Evolutionary conservation across 2,329 filamentous ascomycete species (phyloP), one percentile per base, ranked within the genome.

Genomic region (Colletotrichum sp.): DNA sequence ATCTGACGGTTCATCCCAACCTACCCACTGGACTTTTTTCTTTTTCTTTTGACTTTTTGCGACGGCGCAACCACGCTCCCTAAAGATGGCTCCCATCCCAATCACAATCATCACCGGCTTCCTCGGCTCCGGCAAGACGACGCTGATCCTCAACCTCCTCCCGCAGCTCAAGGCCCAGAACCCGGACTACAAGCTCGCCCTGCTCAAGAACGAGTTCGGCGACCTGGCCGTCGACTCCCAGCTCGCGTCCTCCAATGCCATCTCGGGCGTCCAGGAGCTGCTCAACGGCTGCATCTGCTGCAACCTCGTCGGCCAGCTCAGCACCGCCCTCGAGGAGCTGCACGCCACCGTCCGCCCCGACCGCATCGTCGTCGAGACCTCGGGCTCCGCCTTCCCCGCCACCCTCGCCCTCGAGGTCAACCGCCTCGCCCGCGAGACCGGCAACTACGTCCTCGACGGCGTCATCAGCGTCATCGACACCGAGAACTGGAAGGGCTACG

Each of bases 261-360:
- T 99, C 79, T 94, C 95, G 1, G 96, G 96, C 71, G 96, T 98
- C 6, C 94, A 94, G 80, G 97, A 99, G 85, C 90, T 99, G 2
- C 93, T 99, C 70, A 98, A 98, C 84, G 97, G 96, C 79, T 99
- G 97, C 87, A 99, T 99, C 85, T 99, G 97, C 91, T 99, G 97
- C 88, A 99, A 99, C 83, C 93, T 99, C 30, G 96, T 99, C 76
- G 97, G 97, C 18, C 95, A 98, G 84, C 92, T 99, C 9, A 92
- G 92, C 75, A 92, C 94, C 64, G 96, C 96, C 2, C 92, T 99
- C 21, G 86, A 90, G 58, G 93, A 97, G 81, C 92, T 99, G 55
- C 90, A 91, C 67, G 84, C 87, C 28, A 84, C 83, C 16, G 84
- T 88, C 38, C 77, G 79, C 0, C 96, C 96, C 1, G 94, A 98